Base-by-base conservation (phyloP, 371 early-diverging fungal species). In the Mortierella sp. region DNA sequence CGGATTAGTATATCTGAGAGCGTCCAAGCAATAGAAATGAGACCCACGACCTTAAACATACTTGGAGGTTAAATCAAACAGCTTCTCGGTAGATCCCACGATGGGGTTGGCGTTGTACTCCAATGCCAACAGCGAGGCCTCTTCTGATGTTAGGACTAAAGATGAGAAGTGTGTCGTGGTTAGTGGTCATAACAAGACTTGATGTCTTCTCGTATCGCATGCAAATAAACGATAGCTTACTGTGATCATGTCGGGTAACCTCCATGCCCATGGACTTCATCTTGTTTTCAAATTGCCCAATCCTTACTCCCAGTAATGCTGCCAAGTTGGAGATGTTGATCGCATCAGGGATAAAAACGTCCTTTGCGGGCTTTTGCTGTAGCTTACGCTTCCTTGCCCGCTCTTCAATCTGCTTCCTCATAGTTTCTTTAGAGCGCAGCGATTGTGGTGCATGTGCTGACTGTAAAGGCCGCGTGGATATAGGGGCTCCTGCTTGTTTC, bases 71-170 rank as follows among this genome's bases (percentile, higher is more conserved):
- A 67, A 41, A 45, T 63, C 64, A 48, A 71, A 76, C 10, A 71
- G 54, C 17, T 43, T 62, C 54, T 71, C 89, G 21, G 83, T 79
- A 9, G 80, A 76, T 55, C 85, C 85, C 0, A 96, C 84, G 39
- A 95, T 87, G 21, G 96, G 96, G 51, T 92, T 93, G 67, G 93
- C 85, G 61, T 93, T 87, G 62, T 91, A 90, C 69, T 95, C 95
- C 81, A 96, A 74, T 2, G 90, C 96, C 67, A 97, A 87, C 59
- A 94, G 77, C 47, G 90, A 90, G 0, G 96, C 94, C 74, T 91
- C 92, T 55, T 96, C 96, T 13, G 92, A 76, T 53, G 85, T 88
- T 21, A 97, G 74, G 64, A 95, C 91, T 92, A 72, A 34, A n/a
- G 10, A 8, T 28, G 8, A 17, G 21, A 12, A 8, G 16, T 28